Evolutionary conservation across 768 basidiomycete genomes (phyloP).

Genomic region (Agrocybe chaxingu): DNA sequence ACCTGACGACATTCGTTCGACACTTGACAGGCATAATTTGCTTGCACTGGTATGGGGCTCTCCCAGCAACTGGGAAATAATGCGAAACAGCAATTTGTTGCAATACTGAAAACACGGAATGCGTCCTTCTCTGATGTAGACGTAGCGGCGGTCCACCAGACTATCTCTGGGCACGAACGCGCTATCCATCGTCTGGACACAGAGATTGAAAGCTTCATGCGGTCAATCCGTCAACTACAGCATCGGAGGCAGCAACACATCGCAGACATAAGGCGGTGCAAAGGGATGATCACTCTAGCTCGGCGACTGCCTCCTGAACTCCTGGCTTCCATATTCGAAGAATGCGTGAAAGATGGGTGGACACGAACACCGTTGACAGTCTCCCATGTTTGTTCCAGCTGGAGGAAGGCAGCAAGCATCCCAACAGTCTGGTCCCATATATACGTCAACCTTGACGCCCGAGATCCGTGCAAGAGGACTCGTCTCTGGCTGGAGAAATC

Average conservation of each 20-base stretch:
- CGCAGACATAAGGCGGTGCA: constrained; percentile 38
- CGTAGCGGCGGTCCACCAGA: constrained; percentile 13
- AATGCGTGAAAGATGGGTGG: constrained; percentile 48
- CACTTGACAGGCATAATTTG: too few relatives aligned
- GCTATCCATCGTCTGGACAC: constrained; percentile 38
- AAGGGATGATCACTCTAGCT: constrained; percentile 51
- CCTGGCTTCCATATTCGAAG: constrained; percentile 50
- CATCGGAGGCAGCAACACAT: constrained; percentile 39
- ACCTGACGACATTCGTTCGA: too few relatives aligned
- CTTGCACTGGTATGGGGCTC: too few relatives aligned
- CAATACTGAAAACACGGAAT: too few relatives aligned
- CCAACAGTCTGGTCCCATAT: constrained; percentile 60
- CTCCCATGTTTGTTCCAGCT: constrained; percentile 58
- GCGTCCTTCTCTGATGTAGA: constrained; percentile 12
- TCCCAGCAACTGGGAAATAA: too few relatives aligned
- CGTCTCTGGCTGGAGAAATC: constrained; percentile 51
- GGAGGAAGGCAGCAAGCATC: constrained; percentile 49
- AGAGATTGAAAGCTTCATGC: constrained; percentile 39
- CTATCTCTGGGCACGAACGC: constrained; percentile 34
- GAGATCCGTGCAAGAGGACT: constrained; percentile 38
- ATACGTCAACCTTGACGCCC: constrained; percentile 45
- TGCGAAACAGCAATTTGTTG: too few relatives aligned
- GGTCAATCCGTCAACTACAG: constrained; percentile 38
- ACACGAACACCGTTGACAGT: constrained; percentile 50
- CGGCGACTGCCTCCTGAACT: constrained; percentile 54